Conservation (phyloP, 73 alveolate genomes). For the Diophrys appendiculata region DNA sequence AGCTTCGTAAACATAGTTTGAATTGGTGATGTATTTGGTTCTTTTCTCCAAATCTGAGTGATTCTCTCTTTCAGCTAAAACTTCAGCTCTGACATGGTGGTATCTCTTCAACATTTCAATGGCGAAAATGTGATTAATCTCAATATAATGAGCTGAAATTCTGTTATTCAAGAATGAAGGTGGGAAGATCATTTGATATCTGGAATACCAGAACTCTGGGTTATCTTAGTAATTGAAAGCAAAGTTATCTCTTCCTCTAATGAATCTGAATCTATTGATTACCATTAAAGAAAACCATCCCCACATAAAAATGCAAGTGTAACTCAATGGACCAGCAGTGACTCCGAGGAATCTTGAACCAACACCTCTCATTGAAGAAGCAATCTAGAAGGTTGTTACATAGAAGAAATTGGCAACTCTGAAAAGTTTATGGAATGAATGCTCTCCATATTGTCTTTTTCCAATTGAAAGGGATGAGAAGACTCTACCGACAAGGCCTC, state of each 20-base stretch:
- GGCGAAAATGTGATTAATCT: constrained; percentile 54
- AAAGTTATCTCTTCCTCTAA: constrained; percentile 24
- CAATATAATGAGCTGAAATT: constrained; percentile 60
- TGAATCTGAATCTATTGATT: constrained; percentile 24
- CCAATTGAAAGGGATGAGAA: constrained; percentile 43
- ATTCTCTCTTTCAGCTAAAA: constrained; percentile 43
- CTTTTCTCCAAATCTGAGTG: constrained; percentile 50
- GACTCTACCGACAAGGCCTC: constrained; percentile 57
- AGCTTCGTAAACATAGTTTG: constrained; percentile 53
- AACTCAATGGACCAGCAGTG: constrained; percentile 55
- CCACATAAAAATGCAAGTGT: constrained; percentile 52
- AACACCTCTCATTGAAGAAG: constrained; percentile 33
- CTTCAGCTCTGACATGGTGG: constrained; percentile 31
- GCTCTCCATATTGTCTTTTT: constrained; percentile 43
- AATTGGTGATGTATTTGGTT: constrained; percentile 58
- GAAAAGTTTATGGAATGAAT: constrained; percentile 31
- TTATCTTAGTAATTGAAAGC: constrained; percentile 41
- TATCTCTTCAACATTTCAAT: constrained; percentile 54
- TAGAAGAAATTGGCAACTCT: constrained; percentile 46
- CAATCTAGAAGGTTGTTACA: constrained; percentile 5
- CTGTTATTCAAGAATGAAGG: constrained; percentile 53
- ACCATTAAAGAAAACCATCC: constrained; percentile 17
- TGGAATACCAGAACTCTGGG: constrained; percentile 57
- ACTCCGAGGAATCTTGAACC: constrained; percentile 53
- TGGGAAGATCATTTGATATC: constrained; percentile 59